phyloP scores from a whole-genome alignment of 768 basidiomycete species.

The Mycena polygramma region DNA sequence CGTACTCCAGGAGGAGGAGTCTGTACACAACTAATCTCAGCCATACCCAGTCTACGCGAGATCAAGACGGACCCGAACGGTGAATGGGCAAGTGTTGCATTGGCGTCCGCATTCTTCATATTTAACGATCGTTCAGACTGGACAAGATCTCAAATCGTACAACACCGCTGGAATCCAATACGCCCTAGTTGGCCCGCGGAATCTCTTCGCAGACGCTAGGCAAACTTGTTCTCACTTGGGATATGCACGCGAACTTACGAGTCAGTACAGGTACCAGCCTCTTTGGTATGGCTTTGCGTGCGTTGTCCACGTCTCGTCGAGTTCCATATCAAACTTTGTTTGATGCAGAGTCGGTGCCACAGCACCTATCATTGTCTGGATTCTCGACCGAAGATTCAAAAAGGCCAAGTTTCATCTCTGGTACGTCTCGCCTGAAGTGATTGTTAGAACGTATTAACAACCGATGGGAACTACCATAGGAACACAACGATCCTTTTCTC shows the following conservation, averaged over 20 bases:
- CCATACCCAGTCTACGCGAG: not conserved
- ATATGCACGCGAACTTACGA: no score
- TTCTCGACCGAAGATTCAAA: conserved; percentile 17
- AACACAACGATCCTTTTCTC: conserved; percentile 21
- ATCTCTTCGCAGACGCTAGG: conserved; percentile 9
- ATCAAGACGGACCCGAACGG: not conserved
- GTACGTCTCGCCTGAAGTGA: not conserved
- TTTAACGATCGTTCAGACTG: not conserved
- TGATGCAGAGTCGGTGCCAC: not conserved
- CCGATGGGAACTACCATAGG: not conserved
- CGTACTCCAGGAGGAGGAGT: not conserved
- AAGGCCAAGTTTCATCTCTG: conserved; percentile 1
- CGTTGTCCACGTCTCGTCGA: not conserved
- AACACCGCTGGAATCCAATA: conserved; percentile 24
- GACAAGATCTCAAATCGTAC: conserved; percentile 17
- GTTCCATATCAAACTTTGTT: no score
- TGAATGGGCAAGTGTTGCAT: not conserved
- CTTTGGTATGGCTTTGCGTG: conserved; percentile 21
- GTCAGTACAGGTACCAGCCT: conserved; percentile 1
- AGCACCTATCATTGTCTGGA: conserved; percentile 10
- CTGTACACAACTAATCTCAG: not conserved
- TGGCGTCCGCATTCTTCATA: not conserved
- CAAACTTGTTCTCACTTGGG: not conserved
- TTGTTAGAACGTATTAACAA: no score
- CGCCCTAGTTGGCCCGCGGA: conserved; percentile 9